Evolutionary conservation across 345 rosid species (phyloP).

Genomic region (Lepidium sativum): DNA sequence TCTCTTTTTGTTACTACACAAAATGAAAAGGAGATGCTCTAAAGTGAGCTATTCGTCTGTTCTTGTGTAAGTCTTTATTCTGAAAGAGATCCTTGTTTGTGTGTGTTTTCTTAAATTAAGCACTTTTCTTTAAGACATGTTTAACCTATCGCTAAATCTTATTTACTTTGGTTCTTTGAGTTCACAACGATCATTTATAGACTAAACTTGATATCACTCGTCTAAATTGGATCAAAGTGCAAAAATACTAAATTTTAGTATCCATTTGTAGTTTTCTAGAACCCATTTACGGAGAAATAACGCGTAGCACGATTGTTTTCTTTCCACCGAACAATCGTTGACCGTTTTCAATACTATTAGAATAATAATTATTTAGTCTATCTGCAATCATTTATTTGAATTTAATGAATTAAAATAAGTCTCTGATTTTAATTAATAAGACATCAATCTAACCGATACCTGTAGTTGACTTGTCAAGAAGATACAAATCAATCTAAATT

Average conservation of each 20-base stretch:
- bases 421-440: background rate
- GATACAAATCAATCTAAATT: slow-evolving; percentile 3
- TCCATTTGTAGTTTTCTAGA: background rate
- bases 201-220: background rate
- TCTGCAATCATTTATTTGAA: slow-evolving; percentile 1
- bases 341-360: background rate
- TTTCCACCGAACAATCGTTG: slow-evolving; percentile 15
- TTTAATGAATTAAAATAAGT: background rate
- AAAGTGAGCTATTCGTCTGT: background rate
- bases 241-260: background rate
- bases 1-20: background rate
- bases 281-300: background rate
- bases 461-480: slow-evolving; percentile 26
- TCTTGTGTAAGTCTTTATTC: background rate
- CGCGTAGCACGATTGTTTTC: slow-evolving; percentile 10
- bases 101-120: background rate
- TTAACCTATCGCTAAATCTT: background rate
- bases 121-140: background rate
- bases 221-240: background rate
- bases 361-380: background rate
- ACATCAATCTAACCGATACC: background rate
- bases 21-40: background rate
- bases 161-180: background rate
- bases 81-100: background rate
- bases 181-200: background rate